Conservation (phyloP, 306 rosid genomes). For the Quercus bicolor region DNA sequence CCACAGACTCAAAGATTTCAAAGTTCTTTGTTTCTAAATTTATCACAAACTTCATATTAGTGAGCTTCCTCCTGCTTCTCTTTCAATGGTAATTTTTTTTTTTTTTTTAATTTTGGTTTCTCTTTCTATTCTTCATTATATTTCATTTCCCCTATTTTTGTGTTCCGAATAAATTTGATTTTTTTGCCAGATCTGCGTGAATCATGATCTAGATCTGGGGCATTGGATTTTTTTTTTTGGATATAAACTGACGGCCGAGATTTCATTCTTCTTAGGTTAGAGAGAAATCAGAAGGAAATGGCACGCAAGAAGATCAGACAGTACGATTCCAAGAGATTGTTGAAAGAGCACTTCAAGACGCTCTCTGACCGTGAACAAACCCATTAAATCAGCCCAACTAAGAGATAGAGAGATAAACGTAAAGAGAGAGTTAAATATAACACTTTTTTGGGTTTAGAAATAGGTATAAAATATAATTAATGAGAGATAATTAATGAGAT, state of each 20-base stretch:
- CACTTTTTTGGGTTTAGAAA: too few species aligned
- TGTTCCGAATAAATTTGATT: neutral
- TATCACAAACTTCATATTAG: neutral
- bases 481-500: too few species aligned
- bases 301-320: constrained; percentile 99
- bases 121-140: neutral
- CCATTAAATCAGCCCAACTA: constrained; percentile 85
- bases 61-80: neutral
- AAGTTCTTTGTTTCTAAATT: too few species aligned
- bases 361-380: constrained; percentile 68
- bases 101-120: neutral
- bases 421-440: too few species aligned
- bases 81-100: constrained; percentile 35
- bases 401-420: neutral
- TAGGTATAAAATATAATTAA: too few species aligned
- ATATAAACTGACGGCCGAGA: neutral
- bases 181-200: neutral
- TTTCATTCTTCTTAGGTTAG: neutral
- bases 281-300: constrained; percentile 43
- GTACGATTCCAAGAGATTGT: constrained; percentile 93
- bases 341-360: constrained; percentile 95
- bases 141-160: too few species aligned
- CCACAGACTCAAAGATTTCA: neutral
- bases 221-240: neutral
- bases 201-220: constrained; percentile 23